Percentiles rank a stretch among this genome's conserved stretches.
phyloP scores from a whole-genome alignment of 164 flowering plant species.

The Pachysandra terminalis region DNA sequence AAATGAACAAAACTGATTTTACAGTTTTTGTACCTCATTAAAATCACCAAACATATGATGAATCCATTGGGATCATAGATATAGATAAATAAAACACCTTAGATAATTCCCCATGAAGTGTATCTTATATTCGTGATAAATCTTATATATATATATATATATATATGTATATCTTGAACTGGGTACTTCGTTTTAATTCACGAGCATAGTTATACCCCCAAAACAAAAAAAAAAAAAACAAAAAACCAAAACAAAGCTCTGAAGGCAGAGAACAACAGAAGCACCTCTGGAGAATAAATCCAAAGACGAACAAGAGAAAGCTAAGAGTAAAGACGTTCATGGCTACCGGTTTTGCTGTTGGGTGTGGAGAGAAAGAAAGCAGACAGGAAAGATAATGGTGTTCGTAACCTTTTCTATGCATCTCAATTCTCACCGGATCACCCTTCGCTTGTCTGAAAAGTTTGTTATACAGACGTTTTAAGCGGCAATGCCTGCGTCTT shows the following conservation, averaged over 20 bases:
- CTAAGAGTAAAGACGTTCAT: conserved; percentile 10
- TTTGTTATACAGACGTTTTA: too few relatives aligned
- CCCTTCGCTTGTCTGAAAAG: too few relatives aligned
- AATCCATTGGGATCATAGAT: too few relatives aligned
- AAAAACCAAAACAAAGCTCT: neutral
- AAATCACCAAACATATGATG: neutral
- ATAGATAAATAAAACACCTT: neutral
- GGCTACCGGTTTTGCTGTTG: neutral
- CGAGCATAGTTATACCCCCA: neutral
- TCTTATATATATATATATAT: neutral
- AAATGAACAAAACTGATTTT: too few relatives aligned
- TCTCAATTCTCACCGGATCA: too few relatives aligned
- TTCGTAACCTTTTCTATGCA: too few relatives aligned
- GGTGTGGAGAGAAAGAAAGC: too few relatives aligned
- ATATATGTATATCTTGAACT: conserved; percentile 1
- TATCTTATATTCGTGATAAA: neutral
- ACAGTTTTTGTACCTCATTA: neutral
- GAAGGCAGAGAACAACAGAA: neutral
- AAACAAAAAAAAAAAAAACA: too few relatives aligned
- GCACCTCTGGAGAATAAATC: conserved; percentile 15
- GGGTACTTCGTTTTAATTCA: neutral
- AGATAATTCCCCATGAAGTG: neutral
- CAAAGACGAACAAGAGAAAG: conserved; percentile 10
- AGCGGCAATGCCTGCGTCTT: too few relatives aligned
- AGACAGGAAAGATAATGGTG: too few relatives aligned